Base-by-base conservation (phyloP, 192 early-diverging fungal genomes). In the Coemansia sp. region DNA sequence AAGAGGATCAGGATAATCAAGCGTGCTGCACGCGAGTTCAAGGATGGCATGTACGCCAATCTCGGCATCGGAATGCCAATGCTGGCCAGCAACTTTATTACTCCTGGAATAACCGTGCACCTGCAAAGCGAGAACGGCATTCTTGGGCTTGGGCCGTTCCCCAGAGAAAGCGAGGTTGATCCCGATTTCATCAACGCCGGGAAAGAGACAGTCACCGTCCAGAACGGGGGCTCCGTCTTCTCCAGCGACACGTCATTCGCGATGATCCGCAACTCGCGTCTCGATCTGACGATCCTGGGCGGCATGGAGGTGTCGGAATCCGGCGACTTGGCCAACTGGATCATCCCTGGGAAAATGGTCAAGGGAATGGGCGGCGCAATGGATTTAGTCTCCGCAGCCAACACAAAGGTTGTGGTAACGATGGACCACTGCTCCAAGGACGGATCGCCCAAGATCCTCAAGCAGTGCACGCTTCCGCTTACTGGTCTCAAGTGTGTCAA, bases 301-400 rank as follows among this genome's bases (percentile, higher is more conserved):
- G 90, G 83, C 16, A 84, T 92, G 70, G 75, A 77, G 39, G 74
- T 74, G 40, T 83, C 89, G 0, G 76, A 85, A 55, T 74, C 76
- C 37, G 91, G 91, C 40, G 88, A 89, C 63, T 73, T 92, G 57
- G 91, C 91, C 54, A 92, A 92, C 85, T 92, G 91, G 91, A 91
- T 92, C 68, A 88, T 92, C 38, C 91, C 91, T 9, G 86, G 87
- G 16, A 92, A 90, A 73, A 89, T 90, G 88, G 91, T 92, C 75
- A 92, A 91, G 83, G 91, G 91, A 67, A 88, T 86, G 87, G 91
- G 91, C 37, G 89, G 91, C 13, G 89, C 91, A 7, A 90, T 92
- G 87, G 91, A 92, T 61, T 68, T 92, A n/a, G 89, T 92, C 6
- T 85, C 89, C 37, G 86, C 85, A 13, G 78, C 81, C 1, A 69